Conservation (phyloP, 1,139 yeast genomes). For the Yamadazyma sp. region DNA sequence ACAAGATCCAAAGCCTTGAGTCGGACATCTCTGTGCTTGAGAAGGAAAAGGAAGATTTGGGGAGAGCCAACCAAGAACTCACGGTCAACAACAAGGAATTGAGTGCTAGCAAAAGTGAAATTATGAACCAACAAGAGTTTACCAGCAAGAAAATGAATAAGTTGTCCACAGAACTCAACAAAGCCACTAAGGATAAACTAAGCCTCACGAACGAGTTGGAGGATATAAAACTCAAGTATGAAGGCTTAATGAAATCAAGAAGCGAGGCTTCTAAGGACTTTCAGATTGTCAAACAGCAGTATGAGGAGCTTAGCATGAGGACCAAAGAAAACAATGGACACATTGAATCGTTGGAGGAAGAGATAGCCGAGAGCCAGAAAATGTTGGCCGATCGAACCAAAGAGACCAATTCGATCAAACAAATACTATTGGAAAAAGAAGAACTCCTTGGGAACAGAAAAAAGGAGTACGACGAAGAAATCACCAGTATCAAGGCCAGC, state of each 20-base stretch:
- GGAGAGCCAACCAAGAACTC: constrained; percentile 27
- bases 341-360: constrained; percentile 75
- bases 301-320: constrained; percentile 73
- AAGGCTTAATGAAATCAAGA: constrained; percentile 46
- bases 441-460: constrained; percentile 52
- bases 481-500: constrained; percentile 50
- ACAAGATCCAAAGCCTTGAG: constrained; percentile 35
- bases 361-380: constrained; percentile 68
- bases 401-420: constrained; percentile 72
- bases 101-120: constrained; percentile 36
- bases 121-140: constrained; percentile 42
- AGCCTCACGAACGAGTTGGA: constrained; percentile 48
- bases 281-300: constrained; percentile 64
- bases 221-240: constrained; percentile 52
- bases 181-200: constrained; percentile 53
- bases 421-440: constrained; percentile 68
- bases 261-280: constrained; percentile 53
- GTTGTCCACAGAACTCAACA: constrained; percentile 31
- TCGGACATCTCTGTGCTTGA: constrained; percentile 34
- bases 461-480: constrained; percentile 28
- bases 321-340: constrained; percentile 61
- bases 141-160: constrained; percentile 36
- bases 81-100: constrained; percentile 38
- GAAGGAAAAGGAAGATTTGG: constrained; percentile 25
- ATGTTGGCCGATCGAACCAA: constrained; percentile 77